Evolutionary conservation across 306 rosid genomes (phyloP), one percentile per base, ranked within the genome.

Genomic region (Clitoria ternatea): DNA sequence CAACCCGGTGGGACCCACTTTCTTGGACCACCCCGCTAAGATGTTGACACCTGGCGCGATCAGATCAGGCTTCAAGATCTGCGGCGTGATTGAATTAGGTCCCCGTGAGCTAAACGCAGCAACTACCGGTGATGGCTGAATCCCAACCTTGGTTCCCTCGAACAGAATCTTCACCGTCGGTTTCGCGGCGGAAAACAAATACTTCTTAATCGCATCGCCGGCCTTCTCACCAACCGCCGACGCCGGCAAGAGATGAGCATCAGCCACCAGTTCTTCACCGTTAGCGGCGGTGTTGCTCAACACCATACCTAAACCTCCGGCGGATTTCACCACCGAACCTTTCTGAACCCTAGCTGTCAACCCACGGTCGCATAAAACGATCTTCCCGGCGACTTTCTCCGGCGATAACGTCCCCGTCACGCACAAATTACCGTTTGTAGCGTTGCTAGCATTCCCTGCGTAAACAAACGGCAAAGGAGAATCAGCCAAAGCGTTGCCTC

Each of bases 31-130:
- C 5, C 90, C 96, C 0, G 98, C 98, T 23, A 93, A 23, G 80
- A 93, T 93, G 79, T 93, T 93, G 76, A 93, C 98, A 49, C 98
- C 98, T 33, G 98, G 98, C 17, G 98, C 97, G 20, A 93, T 87
- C 0, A 93, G 61, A 81, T 93, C 98, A 1, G 98, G 98, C 39
- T 93, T 93, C 40, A 93, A 72, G 26, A 93, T 62, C 77, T 84
- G 84, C 1, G 89, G 78, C 0, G 90, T 84, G 75, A 93, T 61
- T 1, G 89, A 61, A 24, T 87, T 93, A 0, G 98, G 98, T 0
- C 98, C 98, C 0, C 98, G 76, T 0, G 98, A 90, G 6, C 98
- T 93, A 12, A 90, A 93, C 37, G 98, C 97, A 1, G 98, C 98
- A 0, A 93, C 96, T 3, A 90, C 97, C 14, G 98, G 98, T 0